These are phyloP conservation scores for Grosmannia huntii DNA, from an alignment of 2,329 filamentous ascomycete species.

Conservation along the genomic window DNA sequence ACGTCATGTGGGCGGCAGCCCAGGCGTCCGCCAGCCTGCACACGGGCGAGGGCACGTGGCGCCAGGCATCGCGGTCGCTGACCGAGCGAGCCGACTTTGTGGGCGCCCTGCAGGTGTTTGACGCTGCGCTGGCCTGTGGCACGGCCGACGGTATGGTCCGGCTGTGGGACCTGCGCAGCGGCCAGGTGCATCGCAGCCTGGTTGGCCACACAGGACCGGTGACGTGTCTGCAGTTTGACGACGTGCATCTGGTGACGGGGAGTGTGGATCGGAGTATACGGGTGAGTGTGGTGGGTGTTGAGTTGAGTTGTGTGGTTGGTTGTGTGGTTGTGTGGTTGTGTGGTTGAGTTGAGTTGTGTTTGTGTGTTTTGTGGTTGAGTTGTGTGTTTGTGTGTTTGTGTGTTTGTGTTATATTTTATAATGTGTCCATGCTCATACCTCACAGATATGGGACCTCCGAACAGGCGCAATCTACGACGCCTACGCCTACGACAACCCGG, in stretches of 20 bases:
- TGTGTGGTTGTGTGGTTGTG: background rate
- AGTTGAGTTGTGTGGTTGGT: background rate
- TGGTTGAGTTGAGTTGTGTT: too few relatives aligned
- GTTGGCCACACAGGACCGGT: constrained; percentile 94
- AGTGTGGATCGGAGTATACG: constrained; percentile 86
- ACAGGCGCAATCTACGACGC: constrained; percentile 93
- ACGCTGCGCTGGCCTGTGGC: constrained; percentile 87
- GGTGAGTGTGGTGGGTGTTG: constrained; percentile 42
- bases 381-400: background rate
- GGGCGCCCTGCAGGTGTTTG: constrained; percentile 87
- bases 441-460: constrained; percentile 93
- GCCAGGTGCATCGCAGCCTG: constrained; percentile 90
- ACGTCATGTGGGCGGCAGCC: constrained; percentile 95
- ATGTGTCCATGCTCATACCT: background rate
- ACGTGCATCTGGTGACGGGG: constrained; percentile 86
- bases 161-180: constrained; percentile 90
- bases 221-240: constrained; percentile 90
- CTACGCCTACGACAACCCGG: constrained; percentile 83
- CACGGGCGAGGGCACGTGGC: constrained; percentile 50
- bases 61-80: constrained; percentile 53
- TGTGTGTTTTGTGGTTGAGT: background rate
- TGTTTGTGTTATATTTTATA: too few relatives aligned
- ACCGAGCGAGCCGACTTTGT: constrained; percentile 88
- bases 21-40: constrained; percentile 65
- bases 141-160: constrained; percentile 96